Conservation (phyloP, 2,329 filamentous ascomycete species). For the Microcyclospora tardicrescens region DNA sequence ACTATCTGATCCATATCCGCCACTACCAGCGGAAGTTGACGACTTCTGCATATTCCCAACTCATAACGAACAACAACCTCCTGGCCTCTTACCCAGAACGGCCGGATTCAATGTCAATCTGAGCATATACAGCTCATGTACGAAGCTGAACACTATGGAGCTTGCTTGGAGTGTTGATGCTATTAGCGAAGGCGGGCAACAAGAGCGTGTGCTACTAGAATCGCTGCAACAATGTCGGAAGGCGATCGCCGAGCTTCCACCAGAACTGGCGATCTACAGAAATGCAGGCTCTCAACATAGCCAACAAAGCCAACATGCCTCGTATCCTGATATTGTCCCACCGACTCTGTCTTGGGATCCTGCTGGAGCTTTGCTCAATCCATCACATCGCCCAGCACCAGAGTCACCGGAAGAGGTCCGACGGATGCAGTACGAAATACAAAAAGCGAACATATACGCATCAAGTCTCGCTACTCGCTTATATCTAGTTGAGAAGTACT, state of each 20-base stretch:
- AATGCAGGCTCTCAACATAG: constrained; percentile 24
- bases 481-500: constrained; percentile 77
- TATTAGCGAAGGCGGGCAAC: constrained; percentile 63
- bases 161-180: constrained; percentile 68
- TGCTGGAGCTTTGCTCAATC: constrained; percentile 20
- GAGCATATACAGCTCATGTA: constrained; percentile 69
- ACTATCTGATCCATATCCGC: constrained; percentile 61
- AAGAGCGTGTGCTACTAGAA: constrained; percentile 58
- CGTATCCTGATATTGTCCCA: constrained; percentile 8
- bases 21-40: constrained; percentile 68
- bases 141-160: constrained; percentile 64
- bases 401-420: constrained; percentile 28
- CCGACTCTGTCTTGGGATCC: constrained; percentile 13
- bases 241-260: constrained; percentile 53
- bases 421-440: constrained; percentile 66
- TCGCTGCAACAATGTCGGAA: constrained; percentile 58
- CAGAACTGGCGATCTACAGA: constrained; percentile 49
- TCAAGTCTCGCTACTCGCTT: constrained; percentile 71
- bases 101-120: constrained; percentile 72
- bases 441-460: constrained; percentile 80
- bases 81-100: constrained; percentile 54
- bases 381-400: constrained; percentile 16
- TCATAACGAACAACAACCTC: constrained; percentile 57
- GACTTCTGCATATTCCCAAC: constrained; percentile 66
- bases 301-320: constrained; percentile 14